Evolutionary conservation across 2,329 filamentous ascomycete species (phyloP).

Genomic region (Conoideocrella luteorostrata): DNA sequence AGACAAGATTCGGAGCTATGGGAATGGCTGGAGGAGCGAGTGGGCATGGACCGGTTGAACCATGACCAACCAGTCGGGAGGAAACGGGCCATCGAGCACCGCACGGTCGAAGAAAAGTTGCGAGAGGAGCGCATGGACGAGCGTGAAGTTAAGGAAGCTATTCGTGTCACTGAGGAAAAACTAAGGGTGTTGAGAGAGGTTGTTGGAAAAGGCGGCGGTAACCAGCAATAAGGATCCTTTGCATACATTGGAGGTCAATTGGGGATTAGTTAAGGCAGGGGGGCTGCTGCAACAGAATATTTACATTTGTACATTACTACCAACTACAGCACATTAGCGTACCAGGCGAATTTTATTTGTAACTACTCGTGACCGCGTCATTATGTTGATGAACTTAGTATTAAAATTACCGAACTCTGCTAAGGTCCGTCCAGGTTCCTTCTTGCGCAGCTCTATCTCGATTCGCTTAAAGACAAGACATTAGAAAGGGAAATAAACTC

Average conservation of each 20-base stretch:
- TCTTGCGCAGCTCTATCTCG: too few relatives aligned
- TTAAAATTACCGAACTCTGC: too few relatives aligned
- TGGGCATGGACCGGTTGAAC: constrained; percentile 59
- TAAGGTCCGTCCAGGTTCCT: too few relatives aligned
- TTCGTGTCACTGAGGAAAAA: constrained; percentile 80
- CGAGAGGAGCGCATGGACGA: constrained; percentile 59
- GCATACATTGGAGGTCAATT: not conserved
- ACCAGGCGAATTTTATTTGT: constrained; percentile 5
- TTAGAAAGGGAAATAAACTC: too few relatives aligned
- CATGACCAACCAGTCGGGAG: constrained; percentile 27
- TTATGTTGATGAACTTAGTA: too few relatives aligned
- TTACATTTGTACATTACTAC: constrained; percentile 6
- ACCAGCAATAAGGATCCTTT: not conserved
- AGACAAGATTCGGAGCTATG: constrained; percentile 83
- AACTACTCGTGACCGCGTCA: too few relatives aligned
- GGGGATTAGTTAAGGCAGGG: too few relatives aligned
- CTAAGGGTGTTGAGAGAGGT: constrained; percentile 70
- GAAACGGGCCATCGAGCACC: constrained; percentile 46
- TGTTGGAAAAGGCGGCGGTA: constrained; percentile 40
- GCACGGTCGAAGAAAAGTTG: constrained; percentile 53
- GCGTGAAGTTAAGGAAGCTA: constrained; percentile 70
- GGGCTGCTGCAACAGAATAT: not conserved
- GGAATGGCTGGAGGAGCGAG: constrained; percentile 87
- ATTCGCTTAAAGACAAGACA: too few relatives aligned
- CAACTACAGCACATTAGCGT: constrained; percentile 1